Evolutionary conservation across 352 stramenopile species (phyloP).

Genomic region (Peronospora farinosa): DNA sequence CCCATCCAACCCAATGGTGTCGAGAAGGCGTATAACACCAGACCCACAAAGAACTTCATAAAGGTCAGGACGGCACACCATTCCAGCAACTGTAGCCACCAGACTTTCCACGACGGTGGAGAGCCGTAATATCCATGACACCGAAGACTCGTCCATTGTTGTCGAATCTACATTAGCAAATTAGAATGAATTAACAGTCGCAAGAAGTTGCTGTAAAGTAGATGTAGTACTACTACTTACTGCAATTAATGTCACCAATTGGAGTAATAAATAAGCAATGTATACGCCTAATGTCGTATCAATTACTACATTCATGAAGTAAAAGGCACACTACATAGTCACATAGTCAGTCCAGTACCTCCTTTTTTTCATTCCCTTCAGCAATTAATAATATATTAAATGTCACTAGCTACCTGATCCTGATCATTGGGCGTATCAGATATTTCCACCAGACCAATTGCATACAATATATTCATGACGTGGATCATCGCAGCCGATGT

Average conservation of each 20-base stretch:
- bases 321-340: constrained; percentile 61
- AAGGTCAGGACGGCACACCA: constrained; percentile 58
- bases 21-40: constrained; percentile 58
- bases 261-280: constrained; percentile 71
- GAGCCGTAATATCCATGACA: constrained; percentile 62
- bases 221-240: constrained; percentile 28
- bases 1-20: constrained; percentile 52
- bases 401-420: constrained; percentile 42
- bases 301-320: constrained; percentile 85
- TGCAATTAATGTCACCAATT: constrained; percentile 47
- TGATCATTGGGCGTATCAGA: constrained; percentile 42
- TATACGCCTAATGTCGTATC: constrained; percentile 79
- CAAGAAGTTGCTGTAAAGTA: background rate
- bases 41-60: constrained; percentile 66
- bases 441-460: constrained; percentile 63
- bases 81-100: constrained; percentile 53
- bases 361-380: background rate
- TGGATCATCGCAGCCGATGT: constrained; percentile 73
- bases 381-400: background rate
- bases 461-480: constrained; percentile 72
- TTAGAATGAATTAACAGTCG: background rate
- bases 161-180: constrained; percentile 29
- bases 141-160: constrained; percentile 54
- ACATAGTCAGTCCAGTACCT: background rate
- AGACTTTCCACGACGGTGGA: constrained; percentile 58